Percentiles rank a stretch among this genome's conserved stretches.
These are phyloP conservation scores for Hanseniaspora nectarophila DNA, from an alignment of 805 yeast species.

Conservation along the genomic window DNA sequence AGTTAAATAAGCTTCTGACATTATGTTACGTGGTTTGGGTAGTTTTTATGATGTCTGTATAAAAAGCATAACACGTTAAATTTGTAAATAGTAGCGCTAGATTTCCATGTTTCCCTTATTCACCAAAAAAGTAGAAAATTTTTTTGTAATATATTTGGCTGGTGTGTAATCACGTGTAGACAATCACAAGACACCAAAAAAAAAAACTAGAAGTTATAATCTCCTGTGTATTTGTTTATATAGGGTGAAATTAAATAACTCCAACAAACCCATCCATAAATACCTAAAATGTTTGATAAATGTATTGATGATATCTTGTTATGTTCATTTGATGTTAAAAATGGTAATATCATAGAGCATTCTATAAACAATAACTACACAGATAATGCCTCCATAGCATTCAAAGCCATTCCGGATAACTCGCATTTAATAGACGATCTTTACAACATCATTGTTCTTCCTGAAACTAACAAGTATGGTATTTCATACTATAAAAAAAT, in stretches of 20 bases:
- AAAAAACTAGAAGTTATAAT: too few relatives aligned
- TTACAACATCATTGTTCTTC: constrained; percentile 1
- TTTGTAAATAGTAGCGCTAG: too few relatives aligned
- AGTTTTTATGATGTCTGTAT: too few relatives aligned
- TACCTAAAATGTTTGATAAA: neutral
- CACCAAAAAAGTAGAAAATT: too few relatives aligned
- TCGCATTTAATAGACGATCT: constrained; percentile 6
- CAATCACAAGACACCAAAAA: too few relatives aligned
- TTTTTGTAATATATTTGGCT: too few relatives aligned
- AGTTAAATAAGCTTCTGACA: neutral
- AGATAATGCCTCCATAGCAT: neutral
- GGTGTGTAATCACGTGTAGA: too few relatives aligned
- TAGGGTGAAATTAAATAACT: too few relatives aligned
- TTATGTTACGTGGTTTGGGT: too few relatives aligned
- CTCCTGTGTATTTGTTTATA: too few relatives aligned
- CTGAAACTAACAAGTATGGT: constrained; percentile 2
- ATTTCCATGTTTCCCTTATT: too few relatives aligned
- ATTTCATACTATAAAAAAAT: constrained; percentile 10
- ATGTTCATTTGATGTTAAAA: constrained; percentile 11
- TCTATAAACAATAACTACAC: neutral
- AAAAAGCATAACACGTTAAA: too few relatives aligned
- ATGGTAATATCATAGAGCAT: constrained; percentile 11
- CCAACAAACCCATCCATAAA: neutral
- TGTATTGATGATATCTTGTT: constrained; percentile 7
- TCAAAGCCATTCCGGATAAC: constrained; percentile 12